Evolutionary conservation across 441 rosid species (phyloP), one percentile per base, ranked within the genome.

Genomic region (Theobroma grandiflorum): DNA sequence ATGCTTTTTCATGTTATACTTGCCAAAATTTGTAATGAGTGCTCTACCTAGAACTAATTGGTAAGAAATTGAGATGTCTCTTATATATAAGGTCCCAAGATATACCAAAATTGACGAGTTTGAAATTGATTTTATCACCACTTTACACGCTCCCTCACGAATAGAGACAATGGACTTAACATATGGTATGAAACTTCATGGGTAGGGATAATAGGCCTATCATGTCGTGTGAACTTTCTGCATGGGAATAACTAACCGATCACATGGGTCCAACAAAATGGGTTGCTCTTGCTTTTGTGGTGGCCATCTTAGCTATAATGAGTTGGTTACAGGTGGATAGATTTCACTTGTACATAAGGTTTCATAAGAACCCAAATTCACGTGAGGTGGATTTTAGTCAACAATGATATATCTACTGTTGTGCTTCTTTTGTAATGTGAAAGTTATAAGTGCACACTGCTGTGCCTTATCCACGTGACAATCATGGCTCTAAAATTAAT

Each of bases 211-310:
- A 18, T 22, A 58, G 12, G 62, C 31, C 31, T 8, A 20, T 57
- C 35, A 71, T 71, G 61, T 33, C 45, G 59, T 50, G 14, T 52
- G 61, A 71, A 52, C 43, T 50, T 69, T 71, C 52, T 71, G 75
- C 15, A 71, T 33, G n/a, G 59, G 42, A 50, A 50, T 33, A 50
- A 16, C 26, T 43, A 5, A 50, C 50, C 37, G 37, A 53, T 53
- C 33, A 20, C n/a, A 37, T 22, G 15, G 76, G 76, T 55, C 50
- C 20, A 55, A 40, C 43, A 38, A 37, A 38, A 38, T 57, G 14
- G 11, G 14, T 55, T 73, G 35, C n/a, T 55, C 50, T 73, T 73
- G 50, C 50, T 73, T 73, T 73, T 73, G 62, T 73, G 64, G 76
- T 38, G 12, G 65, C 26, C 12, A 14, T 16, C 61, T 38, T 57